Base-by-base conservation (phyloP, 345 rosid species). In the Carallia brachiata region DNA sequence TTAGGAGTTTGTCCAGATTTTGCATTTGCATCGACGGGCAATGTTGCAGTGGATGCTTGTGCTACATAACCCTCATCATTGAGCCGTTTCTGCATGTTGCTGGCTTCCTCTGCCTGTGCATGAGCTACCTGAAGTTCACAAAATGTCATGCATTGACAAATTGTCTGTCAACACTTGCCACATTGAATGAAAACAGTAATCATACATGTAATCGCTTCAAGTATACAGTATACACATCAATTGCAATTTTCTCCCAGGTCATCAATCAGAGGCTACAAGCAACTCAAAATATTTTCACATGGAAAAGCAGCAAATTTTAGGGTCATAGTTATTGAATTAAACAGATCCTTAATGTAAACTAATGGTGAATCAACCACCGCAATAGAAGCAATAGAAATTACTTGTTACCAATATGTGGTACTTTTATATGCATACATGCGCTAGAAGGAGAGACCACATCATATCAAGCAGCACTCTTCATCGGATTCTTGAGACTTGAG, bases 51-150 rank as follows among this genome's bases (percentile, higher is more conserved):
- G 12, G 88, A 70, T 36, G 79, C 82, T 36, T 80, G 82, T 28
- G 82, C 56, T 60, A 70, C 61, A 54, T 77, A 83, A 70, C 90
- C 75, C 67, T 87, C 97, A 62, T 83, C 86, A 28, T 73, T 60
- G 36, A 95, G 90, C 60, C 58, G 82, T 80, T 76, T 87, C 77
- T 84, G 79, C 97, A 92, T 95, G 70, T 70, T 76, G 81, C 73
- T 74, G 31, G 89, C 87, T 85, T 90, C 97, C 64, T 89, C 93
- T 2, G 71, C 85, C 70, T 85, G 93, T 75, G 87, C 97, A 67
- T 89, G 77, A 17, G 96, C 96, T 47, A 90, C 96, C 97, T 94
- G 75, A 72, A 73, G 75, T 69, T 59, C 16, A 40, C 78, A 28
- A 62, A 62, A 65, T 30, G 9, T 2, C 23, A 3, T 48, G 7